Evolutionary conservation across 768 basidiomycete species (phyloP), one percentile per base, ranked within the genome.

Genomic region (Auricularia cornea): DNA sequence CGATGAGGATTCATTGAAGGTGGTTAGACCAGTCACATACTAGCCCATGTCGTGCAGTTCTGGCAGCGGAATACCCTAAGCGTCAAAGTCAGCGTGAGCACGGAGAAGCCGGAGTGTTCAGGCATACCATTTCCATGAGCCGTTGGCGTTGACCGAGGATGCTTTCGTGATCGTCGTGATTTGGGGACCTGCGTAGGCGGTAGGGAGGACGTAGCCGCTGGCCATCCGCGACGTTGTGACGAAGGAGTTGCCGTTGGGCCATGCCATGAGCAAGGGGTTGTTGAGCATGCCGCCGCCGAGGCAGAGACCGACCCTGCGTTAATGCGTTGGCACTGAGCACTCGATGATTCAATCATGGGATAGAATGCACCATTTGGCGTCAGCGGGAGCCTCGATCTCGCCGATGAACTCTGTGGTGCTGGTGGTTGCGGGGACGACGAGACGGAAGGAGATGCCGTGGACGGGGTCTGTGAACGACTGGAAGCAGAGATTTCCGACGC

Each of bases 391-490:
- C 29, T 84, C 79, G 56, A 86, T 81, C 71, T 84, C 83, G 59
- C 81, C 86, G 66, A 87, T 84, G 69, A 86, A 86, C 66, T 87
- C 85, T 18, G 74, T 75, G 26, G 80, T 71, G 30, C 76, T 73
- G 30, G 73, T 62, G 14, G 74, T 76, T 8, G 76, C 74, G 14
- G 76, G 71, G 4, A 73, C 75, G 18, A 80, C 69, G 23, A 61
- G 28, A 23, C 18, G 44, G 26, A 60, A 29, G 33, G 28, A 44
- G 35, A 23, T 54, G 38, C 44, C 61, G 63, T 75, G 67, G 14
- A 67, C 68, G 28, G 74, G 68, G 60, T 77, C 76, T 5, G 71
- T 73, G 61, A 72, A 66, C 63, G 72, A 75, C 60, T 72, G 73
- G 78, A 38, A 75, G 72, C 85, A 85, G 32, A 79, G 75, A 65